Percentiles rank a stretch among this genome's conserved stretches.
These are phyloP conservation scores for Basipetospora chlamydospora DNA, from an alignment of 2,329 filamentous ascomycete genomes.

Conservation along the genomic window DNA sequence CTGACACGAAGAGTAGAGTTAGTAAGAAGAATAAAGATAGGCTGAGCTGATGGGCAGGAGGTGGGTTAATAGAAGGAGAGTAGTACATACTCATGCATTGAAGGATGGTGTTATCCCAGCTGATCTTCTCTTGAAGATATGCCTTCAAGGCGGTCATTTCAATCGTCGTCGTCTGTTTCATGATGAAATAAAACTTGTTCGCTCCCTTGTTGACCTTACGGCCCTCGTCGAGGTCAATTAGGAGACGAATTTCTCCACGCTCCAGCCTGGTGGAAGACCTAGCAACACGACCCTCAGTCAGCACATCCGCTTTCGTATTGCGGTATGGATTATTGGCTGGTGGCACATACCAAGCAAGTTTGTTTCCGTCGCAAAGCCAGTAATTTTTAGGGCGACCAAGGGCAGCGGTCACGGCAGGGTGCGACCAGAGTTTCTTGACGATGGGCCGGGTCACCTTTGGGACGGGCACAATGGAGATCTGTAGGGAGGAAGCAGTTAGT, in stretches of 20 bases:
- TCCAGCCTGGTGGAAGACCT: slow-evolving; percentile 25
- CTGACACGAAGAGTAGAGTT: slow-evolving; percentile 2
- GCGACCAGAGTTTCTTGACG: slow-evolving; percentile 67
- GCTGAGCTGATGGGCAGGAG: no score
- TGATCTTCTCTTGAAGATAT: slow-evolving; percentile 47
- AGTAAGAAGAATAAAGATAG: neutral
- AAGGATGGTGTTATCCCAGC: slow-evolving; percentile 52
- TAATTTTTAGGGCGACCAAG: no score
- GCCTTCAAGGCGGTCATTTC: slow-evolving; percentile 49
- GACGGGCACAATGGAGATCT: slow-evolving; percentile 7
- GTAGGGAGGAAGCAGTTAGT: slow-evolving; percentile 5
- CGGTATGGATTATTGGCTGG: neutral
- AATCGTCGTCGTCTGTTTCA: slow-evolving; percentile 53
- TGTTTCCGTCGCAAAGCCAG: slow-evolving; percentile 75
- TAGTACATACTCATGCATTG: slow-evolving; percentile 51
- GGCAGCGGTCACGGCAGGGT: no score
- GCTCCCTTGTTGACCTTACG: slow-evolving; percentile 24
- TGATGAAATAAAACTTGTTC: slow-evolving; percentile 44
- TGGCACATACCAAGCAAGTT: slow-evolving; percentile 63
- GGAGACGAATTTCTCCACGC: slow-evolving; percentile 36
- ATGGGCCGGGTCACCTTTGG: slow-evolving; percentile 29
- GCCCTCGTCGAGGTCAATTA: slow-evolving; percentile 61
- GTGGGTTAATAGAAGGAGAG: neutral
- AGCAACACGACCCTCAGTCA: no score
- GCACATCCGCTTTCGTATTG: slow-evolving; percentile 9